Base-by-base conservation (phyloP, 805 yeast species). In the Sungouiozyma ichnusensis region DNA sequence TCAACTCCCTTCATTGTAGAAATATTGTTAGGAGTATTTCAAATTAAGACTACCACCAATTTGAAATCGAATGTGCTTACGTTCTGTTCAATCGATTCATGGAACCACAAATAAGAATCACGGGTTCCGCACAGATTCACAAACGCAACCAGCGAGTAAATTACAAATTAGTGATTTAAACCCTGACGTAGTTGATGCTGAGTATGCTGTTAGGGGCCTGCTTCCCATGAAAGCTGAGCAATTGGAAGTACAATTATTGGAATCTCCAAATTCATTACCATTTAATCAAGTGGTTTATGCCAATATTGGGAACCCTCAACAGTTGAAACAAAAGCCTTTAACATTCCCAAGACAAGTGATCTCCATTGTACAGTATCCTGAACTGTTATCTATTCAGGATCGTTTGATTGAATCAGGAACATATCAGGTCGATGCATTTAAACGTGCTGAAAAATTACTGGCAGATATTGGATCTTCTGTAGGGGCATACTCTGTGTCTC, bases 231-330 rank as follows among this genome's bases (percentile, higher is more conserved):
- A 85, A 49, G 97, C 97, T 17, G 97, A 90, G 53, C 84, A 87
- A 55, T 66, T 92, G 43, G 71, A 79, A 45, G 65, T 64, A 4
- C 72, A 75, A 49, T 67, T 92, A 32, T 57, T 61, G 13, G 58
- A 64, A 35, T 15, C 33, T 6, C 79, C 82, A 16, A 69, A 68
- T 18, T 76, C 82, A 2, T 67, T 85, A 46, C 94, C 95, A 1
- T 92, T 87, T 58, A 65, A 73, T 35, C 67, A 74, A 45, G 85
- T 92, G 52, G 81, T 90, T 57, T 78, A 76, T 53, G 92, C 96
- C 47, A 92, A 90, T 60, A 92, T 92, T 47, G 99, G 99, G 19
- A 92, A 92, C 60, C 98, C 99, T 2, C 99, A 92, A 64, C 97
- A 88, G 61, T 71, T 92, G 57, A 90, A 86, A 52, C 99, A 92